Base-by-base conservation (phyloP, 495 filamentous ascomycete species). In the Parathielavia hyrcaniae region DNA sequence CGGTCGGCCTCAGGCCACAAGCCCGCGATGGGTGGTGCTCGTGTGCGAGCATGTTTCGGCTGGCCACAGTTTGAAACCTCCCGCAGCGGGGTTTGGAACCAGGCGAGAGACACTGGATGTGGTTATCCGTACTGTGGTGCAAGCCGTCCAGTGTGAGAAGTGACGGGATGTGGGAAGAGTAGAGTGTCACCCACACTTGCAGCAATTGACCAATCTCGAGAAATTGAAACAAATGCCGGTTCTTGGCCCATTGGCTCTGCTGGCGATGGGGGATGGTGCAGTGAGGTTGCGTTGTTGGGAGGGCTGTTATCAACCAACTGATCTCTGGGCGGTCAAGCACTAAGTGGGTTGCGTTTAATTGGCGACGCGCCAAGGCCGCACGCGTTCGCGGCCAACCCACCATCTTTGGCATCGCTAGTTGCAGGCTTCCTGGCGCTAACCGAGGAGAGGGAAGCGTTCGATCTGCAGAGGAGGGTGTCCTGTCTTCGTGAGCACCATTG, bases 341-440 rank as follows among this genome's bases (percentile, higher is more conserved):
- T 35, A 30, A 55, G 57, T 53, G 47, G 23, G 44, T 16, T 38
- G 39, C 39, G 20, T 22, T 7, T 26, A 22, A 19, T 19, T 1
- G 44, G 17, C n/a, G 58, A 44, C 58, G 51, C 58, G 51, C 45
- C 58, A 55, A n/a, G 44, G 36, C 47, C 45, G 44, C 22, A 60
- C 51, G 38, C 52, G 46, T 50, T 16, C 32, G 23, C 20, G 20
- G 35, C 46, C 55, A 41, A 43, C 51, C 44, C 46, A 45, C 39
- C 47, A 45, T 59, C 39, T 51, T 19, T 40, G 46, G 19, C 12
- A 38, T 34, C 36, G 36, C 34, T 43, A 19, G 38, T 4, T 60
- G 60, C 59, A 57, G 48, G 48, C 22, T 53, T 61, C 59, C 53
- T 53, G 61, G 53, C 57, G 57, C 61, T 60, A 60, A 57, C 57